These are phyloP conservation scores for Sicyos baderoa DNA, from an alignment of 306 rosid genomes.

Conservation along the genomic window DNA sequence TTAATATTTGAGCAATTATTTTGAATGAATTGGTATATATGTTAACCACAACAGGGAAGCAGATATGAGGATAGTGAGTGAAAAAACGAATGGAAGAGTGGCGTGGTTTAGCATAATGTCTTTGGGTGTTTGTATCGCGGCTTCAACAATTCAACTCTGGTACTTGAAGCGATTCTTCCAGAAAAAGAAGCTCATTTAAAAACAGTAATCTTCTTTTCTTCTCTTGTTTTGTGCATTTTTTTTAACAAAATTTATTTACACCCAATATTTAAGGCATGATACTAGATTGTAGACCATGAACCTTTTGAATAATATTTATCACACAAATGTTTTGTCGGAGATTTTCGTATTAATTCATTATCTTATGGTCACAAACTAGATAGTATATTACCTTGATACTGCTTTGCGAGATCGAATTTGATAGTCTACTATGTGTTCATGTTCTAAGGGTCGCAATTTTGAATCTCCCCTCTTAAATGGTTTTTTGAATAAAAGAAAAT, in stretches of 20 bases:
- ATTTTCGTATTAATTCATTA: background rate
- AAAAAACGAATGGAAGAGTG: conserved; percentile 68
- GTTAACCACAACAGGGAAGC: conserved; percentile 47
- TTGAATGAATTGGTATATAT: background rate
- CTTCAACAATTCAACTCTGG: conserved; percentile 69
- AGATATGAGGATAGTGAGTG: conserved; percentile 81
- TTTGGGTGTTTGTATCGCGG: conserved; percentile 62
- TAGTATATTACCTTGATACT: background rate
- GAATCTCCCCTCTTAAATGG: too few species aligned
- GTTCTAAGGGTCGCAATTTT: too few species aligned
- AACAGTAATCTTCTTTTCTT: background rate
- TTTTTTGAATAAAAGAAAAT: too few species aligned
- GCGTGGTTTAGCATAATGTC: conserved; percentile 80
- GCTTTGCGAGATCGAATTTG: background rate
- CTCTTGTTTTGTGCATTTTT: background rate
- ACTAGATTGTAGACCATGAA: conserved; percentile 7
- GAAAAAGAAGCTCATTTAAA: conserved; percentile 77
- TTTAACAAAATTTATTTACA: background rate
- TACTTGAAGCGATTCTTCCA: conserved; percentile 77
- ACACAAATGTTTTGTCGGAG: background rate
- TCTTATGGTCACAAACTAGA: background rate
- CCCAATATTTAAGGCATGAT: background rate
- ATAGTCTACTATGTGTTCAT: too few species aligned
- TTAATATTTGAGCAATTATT: background rate
- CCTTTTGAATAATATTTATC: background rate